Evolutionary conservation across 257 asterid species (phyloP).

Genomic region (Nicotiana noctiflora): DNA sequence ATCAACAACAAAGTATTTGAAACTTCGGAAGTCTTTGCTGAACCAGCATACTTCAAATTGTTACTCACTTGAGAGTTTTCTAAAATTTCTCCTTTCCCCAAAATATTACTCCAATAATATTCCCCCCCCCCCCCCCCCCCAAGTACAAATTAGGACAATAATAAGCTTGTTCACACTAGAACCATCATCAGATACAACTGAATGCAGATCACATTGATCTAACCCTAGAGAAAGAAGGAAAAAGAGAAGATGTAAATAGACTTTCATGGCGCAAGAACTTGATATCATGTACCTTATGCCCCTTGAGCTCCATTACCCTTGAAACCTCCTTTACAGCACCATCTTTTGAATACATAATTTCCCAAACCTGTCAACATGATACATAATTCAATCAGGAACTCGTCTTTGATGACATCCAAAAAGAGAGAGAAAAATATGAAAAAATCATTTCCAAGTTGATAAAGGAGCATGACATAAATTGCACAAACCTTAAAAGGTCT

Average conservation of each 20-base stretch:
- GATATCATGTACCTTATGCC: constrained; percentile 74
- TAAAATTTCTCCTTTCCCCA: background rate
- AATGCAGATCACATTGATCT: background rate
- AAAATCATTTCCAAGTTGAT: background rate
- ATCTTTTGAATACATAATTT: constrained; percentile 83
- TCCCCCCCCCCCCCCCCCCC: no score
- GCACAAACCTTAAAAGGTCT: background rate
- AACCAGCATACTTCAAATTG: background rate
- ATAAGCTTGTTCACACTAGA: background rate
- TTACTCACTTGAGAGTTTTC: background rate
- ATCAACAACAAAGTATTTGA: background rate
- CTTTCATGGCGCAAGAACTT: background rate
- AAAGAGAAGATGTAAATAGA: background rate
- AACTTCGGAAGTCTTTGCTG: background rate
- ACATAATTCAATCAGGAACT: background rate
- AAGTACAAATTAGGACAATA: background rate
- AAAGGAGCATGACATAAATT: background rate
- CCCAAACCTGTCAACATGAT: constrained; percentile 67
- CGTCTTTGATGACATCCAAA: background rate
- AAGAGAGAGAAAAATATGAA: background rate
- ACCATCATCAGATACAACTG: background rate
- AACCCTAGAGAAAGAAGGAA: background rate
- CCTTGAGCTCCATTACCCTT: constrained; percentile 93
- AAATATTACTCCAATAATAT: background rate
- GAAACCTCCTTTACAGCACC: constrained; percentile 88